Base-by-base conservation (phyloP, 2,329 filamentous ascomycete genomes). In the Colletotrichum tamarilloi region DNA sequence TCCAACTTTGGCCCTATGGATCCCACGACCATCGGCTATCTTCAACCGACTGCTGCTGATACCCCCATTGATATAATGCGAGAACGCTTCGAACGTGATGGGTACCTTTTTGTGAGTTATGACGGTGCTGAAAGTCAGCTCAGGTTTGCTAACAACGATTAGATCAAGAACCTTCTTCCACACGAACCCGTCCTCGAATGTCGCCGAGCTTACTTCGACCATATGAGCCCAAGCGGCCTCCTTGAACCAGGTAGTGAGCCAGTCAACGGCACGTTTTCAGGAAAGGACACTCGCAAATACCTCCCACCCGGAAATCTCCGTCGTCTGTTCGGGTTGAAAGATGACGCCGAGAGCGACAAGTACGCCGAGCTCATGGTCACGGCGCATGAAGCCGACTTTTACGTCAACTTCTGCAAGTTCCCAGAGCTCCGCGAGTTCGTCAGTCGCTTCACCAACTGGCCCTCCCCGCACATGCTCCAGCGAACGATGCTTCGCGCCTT, bases 21-120 rank as follows among this genome's bases (percentile, higher is more conserved):
- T 9, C 19, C 22, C n/a, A 19, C 49, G 12, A 53, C n/a, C 5
- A 24, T 53, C 19, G 66, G 66, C 19, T 83, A 90, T 16, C 84
- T 92, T 2, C 81, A 91, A 52, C 87, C 86, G 11, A 42, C 38
- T 3, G 19, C 82, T 90, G 70, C 1, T 89, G 92, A 77, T 91
- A 53, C 49, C 7, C 49, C 49, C n/a, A 24, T 53, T 53, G 49
- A 53, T 1, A 53, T 9, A 9, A 24, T 53, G 49, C 49, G 49
- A 12, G 49, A 90, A 89, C 78, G 92, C 1, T 92, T 92, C 79
- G 92, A n/a, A 24, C 49, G 49, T 5, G 49, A 53, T 53, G 49
- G 19, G 4, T 53, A 92, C 76, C 87, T 92, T 52, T 89, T 91
- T 2, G 89, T 92, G 22, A 42, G 35, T 16, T 16, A 2, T 38